Conservation (phyloP, 2,329 filamentous ascomycete species). For the Thelonectria olida region DNA sequence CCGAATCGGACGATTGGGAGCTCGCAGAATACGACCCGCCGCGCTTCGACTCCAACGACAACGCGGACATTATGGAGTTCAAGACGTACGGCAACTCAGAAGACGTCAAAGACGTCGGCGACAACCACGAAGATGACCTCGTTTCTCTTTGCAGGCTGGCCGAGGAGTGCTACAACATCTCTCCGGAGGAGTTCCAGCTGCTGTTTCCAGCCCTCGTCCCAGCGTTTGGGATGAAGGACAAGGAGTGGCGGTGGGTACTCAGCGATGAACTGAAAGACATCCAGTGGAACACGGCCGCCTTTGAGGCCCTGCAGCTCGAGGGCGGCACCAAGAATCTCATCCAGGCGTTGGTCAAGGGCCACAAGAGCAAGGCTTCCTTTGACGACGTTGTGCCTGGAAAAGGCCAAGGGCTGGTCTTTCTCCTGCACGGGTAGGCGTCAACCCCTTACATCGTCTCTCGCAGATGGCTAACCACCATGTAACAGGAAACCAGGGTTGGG, state of each 20-base stretch:
- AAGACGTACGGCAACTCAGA: neutral
- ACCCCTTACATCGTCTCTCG: neutral
- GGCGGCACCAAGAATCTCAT: constrained; percentile 6
- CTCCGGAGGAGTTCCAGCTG: neutral
- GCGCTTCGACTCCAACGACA: neutral
- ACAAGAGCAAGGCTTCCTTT: constrained; percentile 3
- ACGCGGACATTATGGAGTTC: constrained; percentile 3
- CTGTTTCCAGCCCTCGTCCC: constrained; percentile 9
- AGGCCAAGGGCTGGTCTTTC: constrained; percentile 9
- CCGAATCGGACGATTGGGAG: neutral
- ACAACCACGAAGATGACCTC: neutral
- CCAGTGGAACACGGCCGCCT: constrained; percentile 6
- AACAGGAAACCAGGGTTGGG: constrained; percentile 8
- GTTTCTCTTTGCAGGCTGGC: neutral
- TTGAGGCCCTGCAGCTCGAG: constrained; percentile 11
- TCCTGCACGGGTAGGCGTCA: constrained; percentile 3
- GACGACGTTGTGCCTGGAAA: constrained; percentile 15
- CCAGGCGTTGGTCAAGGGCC: constrained; percentile 9
- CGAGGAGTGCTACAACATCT: neutral
- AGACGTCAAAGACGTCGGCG: neutral
- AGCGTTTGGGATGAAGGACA: constrained; percentile 1
- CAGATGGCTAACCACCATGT: neutral
- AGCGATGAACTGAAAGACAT: constrained; percentile 4
- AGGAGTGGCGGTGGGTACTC: constrained; percentile 13
- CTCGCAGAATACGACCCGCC: neutral